These are phyloP conservation scores for Dillenia turbinata DNA, from an alignment of 164 flowering plant genomes.

Conservation along the genomic window DNA sequence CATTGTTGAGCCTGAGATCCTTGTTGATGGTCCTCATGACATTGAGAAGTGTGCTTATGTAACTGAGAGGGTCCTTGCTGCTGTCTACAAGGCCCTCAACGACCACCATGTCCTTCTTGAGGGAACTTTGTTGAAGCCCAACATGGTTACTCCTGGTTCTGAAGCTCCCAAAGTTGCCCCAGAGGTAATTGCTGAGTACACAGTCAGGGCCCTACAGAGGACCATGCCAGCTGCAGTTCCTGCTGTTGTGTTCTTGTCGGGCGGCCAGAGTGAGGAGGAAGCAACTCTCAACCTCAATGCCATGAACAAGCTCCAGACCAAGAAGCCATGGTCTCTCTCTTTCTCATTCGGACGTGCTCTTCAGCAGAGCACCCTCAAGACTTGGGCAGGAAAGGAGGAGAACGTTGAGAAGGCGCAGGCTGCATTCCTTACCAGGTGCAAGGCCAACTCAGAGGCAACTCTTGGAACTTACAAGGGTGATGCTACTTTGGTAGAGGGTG, in stretches of 20 bases:
- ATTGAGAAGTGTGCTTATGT: constrained; percentile 10
- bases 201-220: constrained; percentile 13
- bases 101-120: constrained; percentile 13
- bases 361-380: constrained; percentile 24
- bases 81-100: constrained; percentile 14
- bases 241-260: constrained; percentile 16
- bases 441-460: constrained; percentile 23
- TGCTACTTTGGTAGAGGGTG: constrained; percentile 41
- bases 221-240: constrained; percentile 20
- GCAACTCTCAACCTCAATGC: constrained; percentile 21
- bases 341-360: constrained; percentile 21
- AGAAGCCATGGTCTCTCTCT: constrained; percentile 19
- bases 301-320: constrained; percentile 17
- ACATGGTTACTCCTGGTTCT: constrained; percentile 17
- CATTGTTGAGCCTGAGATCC: constrained; percentile 14
- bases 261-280: constrained; percentile 25
- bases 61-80: constrained; percentile 11
- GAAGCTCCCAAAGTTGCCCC: constrained; percentile 9
- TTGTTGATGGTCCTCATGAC: constrained; percentile 12
- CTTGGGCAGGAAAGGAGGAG: constrained; percentile 19
- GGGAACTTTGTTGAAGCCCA: constrained; percentile 13
- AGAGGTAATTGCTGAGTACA: constrained; percentile 14
- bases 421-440: constrained; percentile 13
- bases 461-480: constrained; percentile 18
- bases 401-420: constrained; percentile 13